phyloP scores from a whole-genome alignment of 2,329 filamentous ascomycete species.

The Didymella sp. region DNA sequence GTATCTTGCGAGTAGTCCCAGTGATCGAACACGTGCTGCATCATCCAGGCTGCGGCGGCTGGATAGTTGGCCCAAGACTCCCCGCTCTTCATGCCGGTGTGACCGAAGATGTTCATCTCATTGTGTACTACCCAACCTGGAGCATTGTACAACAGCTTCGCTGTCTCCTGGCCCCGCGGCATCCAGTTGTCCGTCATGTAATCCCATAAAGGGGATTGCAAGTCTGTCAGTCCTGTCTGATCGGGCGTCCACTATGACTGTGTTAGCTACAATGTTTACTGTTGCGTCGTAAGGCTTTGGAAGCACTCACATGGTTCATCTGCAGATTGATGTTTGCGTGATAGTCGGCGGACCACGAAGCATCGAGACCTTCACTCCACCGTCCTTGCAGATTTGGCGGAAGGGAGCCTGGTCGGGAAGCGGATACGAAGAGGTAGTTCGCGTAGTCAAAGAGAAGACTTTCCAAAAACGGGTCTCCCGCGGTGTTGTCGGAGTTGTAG shows the following conservation, averaged over 20 bases:
- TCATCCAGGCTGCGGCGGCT: conserved; percentile 64
- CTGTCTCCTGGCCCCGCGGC: conserved; percentile 61
- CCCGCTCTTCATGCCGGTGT: conserved; percentile 59
- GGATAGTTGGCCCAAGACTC: conserved; percentile 55
- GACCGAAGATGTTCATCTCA: conserved; percentile 66
- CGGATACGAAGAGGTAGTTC: conserved; percentile 63
- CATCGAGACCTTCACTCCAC: conserved; percentile 58
- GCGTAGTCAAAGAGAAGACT: conserved; percentile 62
- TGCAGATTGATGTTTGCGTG: conserved; percentile 67
- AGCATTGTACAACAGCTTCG: conserved; percentile 61
- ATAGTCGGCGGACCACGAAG: conserved; percentile 63
- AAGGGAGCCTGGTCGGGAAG: conserved; percentile 58
- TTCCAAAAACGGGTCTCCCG: conserved; percentile 61
- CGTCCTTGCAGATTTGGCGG: conserved; percentile 65
- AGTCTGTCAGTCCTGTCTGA: conserved; percentile 58
- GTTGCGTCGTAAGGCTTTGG: background rate
- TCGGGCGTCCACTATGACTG: conserved; percentile 57
- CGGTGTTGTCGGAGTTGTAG: conserved; percentile 33
- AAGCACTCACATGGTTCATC: conserved; percentile 59
- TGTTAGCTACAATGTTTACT: background rate
- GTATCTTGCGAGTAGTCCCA: conserved; percentile 61
- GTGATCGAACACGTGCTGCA: conserved; percentile 65
- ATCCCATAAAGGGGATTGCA: conserved; percentile 58
- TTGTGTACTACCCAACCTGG: conserved; percentile 64
- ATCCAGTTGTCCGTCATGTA: conserved; percentile 63